Base-by-base conservation (phyloP, 2,329 filamentous ascomycete species). In the Penicillium sp. region DNA sequence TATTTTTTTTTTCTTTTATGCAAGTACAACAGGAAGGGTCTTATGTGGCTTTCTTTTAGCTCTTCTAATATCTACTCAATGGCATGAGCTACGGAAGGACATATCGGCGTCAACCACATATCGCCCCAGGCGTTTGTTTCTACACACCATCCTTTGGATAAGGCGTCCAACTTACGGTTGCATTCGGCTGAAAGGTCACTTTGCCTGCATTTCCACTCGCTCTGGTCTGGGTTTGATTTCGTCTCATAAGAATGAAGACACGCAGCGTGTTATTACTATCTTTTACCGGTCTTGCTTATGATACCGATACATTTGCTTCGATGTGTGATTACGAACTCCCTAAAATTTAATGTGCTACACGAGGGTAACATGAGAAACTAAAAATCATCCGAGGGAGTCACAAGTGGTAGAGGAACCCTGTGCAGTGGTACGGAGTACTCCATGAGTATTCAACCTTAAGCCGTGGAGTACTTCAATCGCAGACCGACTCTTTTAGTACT, bases 291-390 rank as follows among this genome's bases (percentile, higher is more conserved):
- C 49, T 60, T 60, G 52, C 57, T 56, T 57, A 43, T 59, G 54
- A 62, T 56, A 59, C 43, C 50, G 55, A 57, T 62, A 50, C 54
- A 58, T 52, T 64, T 60, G 61, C 59, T 62, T 60, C 45, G 32
- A 59, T 56, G 14, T 59, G 56, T 57, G 61, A 47, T 56, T 57
- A 16, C 16, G 11, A 36, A 36, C 4, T 16, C 14, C 14, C 34
- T n/a, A 7, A 34, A 7, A 13, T n/a, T 36, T 16, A 36, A 36
- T 36, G 5, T 36, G 34, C 34, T 13, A n/a, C 34, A 7, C n/a
- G 34, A 36, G 34, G 14, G 14, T 36, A n/a, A 36, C 34, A 36
- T 36, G 13, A n/a, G 2, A n/a, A 7, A 36, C 24, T 27, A 27
- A 8, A 4, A 6, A 27, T 27, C 24, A 27, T 27, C 24, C 24